Conservation (phyloP, 257 asterid genomes). For the Rehmannia glutinosa region DNA sequence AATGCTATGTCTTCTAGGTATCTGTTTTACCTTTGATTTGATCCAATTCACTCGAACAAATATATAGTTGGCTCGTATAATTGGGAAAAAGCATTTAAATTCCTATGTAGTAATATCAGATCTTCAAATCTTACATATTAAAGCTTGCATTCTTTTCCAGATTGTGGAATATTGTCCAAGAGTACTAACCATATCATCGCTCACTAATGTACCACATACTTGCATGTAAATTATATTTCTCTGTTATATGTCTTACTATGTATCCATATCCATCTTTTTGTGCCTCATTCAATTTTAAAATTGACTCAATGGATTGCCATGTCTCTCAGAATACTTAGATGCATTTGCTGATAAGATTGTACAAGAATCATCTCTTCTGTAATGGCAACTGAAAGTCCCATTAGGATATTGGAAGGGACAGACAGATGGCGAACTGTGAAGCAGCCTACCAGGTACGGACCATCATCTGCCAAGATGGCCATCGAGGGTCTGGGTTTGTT, state of each 20-base stretch:
- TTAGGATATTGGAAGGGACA: slow-evolving; percentile 27
- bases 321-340: slow-evolving; percentile 14
- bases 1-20: background rate
- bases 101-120: background rate
- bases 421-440: slow-evolving; percentile 31
- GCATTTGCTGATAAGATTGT: slow-evolving; percentile 4
- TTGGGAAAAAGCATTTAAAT: background rate
- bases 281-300: background rate
- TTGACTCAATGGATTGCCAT: background rate
- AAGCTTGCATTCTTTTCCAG: background rate
- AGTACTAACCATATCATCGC: too few relatives aligned
- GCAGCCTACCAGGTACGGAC: slow-evolving; percentile 25
- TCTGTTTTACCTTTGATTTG: background rate
- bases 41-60: background rate
- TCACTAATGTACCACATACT: too few relatives aligned
- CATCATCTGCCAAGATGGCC: slow-evolving; percentile 27
- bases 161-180: background rate
- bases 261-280: background rate
- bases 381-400: slow-evolving; percentile 49
- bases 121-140: background rate
- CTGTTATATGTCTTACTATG: background rate
- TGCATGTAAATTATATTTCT: too few relatives aligned
- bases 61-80: background rate
- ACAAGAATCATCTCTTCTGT: background rate
- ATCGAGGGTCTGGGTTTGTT: slow-evolving; percentile 35